phyloP scores from a whole-genome alignment of 768 basidiomycete species.

The Suillus occidentalis region DNA sequence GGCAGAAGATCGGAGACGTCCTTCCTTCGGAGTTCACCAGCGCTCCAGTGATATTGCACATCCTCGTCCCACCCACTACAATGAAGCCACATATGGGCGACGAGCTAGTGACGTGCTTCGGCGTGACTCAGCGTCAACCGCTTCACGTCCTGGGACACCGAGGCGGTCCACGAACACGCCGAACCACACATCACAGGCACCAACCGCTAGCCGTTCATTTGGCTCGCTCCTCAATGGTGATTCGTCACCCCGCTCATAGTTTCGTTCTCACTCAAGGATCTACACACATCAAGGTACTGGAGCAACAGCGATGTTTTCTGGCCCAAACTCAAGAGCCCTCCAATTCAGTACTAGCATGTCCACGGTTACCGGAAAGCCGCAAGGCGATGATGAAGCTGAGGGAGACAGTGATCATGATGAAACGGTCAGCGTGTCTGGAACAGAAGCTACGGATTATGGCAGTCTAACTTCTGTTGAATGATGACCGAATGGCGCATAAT shows the following conservation, averaged over 20 bases:
- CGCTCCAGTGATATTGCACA: constrained; percentile 24
- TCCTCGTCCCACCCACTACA: constrained; percentile 28
- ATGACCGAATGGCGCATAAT: constrained; percentile 1
- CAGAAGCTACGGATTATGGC: constrained; percentile 40
- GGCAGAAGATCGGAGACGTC: constrained; percentile 10
- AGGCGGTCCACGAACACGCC: constrained; percentile 27
- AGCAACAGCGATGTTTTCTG: constrained; percentile 19
- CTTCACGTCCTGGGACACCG: constrained; percentile 28
- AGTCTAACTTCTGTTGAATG: constrained; percentile 56
- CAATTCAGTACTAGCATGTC: constrained; percentile 22
- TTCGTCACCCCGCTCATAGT: constrained; percentile 42
- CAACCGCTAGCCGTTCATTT: constrained; percentile 32
- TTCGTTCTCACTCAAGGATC: constrained; percentile 36
- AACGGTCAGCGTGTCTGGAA: constrained; percentile 40
- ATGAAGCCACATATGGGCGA: constrained; percentile 15
- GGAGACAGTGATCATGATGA: constrained; percentile 38
- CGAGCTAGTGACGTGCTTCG: constrained; percentile 16
- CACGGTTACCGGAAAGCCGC: constrained; percentile 13
- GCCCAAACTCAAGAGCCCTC: constrained; percentile 21
- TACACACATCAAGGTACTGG: constrained; percentile 33
- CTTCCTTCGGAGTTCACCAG: constrained; percentile 10
- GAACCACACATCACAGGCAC: constrained; percentile 32
- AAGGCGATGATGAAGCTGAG: constrained; percentile 19
- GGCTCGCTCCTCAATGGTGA: constrained; percentile 49
- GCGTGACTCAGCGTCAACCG: constrained; percentile 16